phyloP scores from a whole-genome alignment of 768 basidiomycete genomes.

The Pisolithus orientalis region DNA sequence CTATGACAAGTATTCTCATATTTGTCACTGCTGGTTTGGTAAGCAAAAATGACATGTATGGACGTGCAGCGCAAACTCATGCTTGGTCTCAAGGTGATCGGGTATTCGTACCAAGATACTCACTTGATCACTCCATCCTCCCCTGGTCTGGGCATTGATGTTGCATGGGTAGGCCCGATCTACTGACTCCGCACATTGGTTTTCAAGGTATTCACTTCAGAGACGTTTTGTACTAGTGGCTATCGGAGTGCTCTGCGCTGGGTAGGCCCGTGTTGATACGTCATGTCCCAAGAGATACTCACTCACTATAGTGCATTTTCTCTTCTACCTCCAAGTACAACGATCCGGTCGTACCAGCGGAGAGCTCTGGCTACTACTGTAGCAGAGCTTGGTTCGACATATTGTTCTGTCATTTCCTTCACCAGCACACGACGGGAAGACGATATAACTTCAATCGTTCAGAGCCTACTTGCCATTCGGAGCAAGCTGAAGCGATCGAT shows the following conservation, averaged over 20 bases:
- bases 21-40: constrained; percentile 61
- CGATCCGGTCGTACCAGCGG: constrained; percentile 70
- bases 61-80: not conserved
- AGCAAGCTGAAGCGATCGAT: constrained; percentile 64
- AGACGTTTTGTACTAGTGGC: constrained; percentile 64
- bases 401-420: constrained; percentile 72
- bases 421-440: constrained; percentile 49
- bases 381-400: constrained; percentile 59
- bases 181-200: not conserved
- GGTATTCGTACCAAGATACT: constrained; percentile 66
- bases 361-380: constrained; percentile 62
- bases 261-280: constrained; percentile 36
- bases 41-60: constrained; percentile 9
- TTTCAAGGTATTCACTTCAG: constrained; percentile 25
- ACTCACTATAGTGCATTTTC: constrained; percentile 48
- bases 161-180: constrained; percentile 59
- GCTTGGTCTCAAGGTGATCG: constrained; percentile 44
- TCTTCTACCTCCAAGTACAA: constrained; percentile 67
- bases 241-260: constrained; percentile 70
- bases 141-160: constrained; percentile 53
- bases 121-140: constrained; percentile 42
- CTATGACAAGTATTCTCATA: constrained; percentile 65
- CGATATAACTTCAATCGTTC: constrained; percentile 50
- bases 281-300: not conserved
- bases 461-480: constrained; percentile 66